A percentile compares a stretch with the other conserved stretches of the same genome.
Evolutionary conservation across 331 rosid species (phyloP).

Genomic region (Acacia concinna): DNA sequence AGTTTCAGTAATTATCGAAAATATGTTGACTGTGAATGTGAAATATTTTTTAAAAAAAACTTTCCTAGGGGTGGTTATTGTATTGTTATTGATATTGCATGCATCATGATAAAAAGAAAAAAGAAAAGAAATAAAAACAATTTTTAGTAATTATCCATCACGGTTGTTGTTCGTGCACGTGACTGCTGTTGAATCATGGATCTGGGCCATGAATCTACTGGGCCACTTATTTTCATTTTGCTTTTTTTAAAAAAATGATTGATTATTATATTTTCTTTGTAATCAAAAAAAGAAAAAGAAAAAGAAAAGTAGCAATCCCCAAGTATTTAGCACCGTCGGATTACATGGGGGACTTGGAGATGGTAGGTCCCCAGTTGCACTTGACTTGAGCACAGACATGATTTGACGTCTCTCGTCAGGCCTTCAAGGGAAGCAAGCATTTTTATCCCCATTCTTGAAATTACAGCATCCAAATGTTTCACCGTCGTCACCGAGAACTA

Average conservation of each 20-base stretch:
- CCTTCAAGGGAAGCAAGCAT: background rate
- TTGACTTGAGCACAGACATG: background rate
- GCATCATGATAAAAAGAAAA: background rate
- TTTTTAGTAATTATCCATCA: slow-evolving; percentile 25
- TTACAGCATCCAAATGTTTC: slow-evolving; percentile 8
- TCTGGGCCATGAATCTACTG: slow-evolving; percentile 56
- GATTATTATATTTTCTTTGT: background rate
- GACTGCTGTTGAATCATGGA: slow-evolving; percentile 67
- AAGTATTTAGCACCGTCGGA: slow-evolving; percentile 21
- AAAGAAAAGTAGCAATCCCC: slow-evolving; percentile 6
- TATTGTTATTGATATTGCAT: background rate
- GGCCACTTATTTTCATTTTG: slow-evolving; percentile 26
- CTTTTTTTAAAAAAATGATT: background rate
- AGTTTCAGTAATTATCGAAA: slow-evolving; percentile 22
- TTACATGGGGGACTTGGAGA: background rate
- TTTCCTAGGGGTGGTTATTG: background rate
- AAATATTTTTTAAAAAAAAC: background rate
- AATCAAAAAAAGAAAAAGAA: no score
- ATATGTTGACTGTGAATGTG: background rate
- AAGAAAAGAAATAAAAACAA: background rate
- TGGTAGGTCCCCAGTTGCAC: slow-evolving; percentile 12
- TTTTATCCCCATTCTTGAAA: background rate
- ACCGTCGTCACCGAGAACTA: background rate
- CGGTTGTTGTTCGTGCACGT: slow-evolving; percentile 75
- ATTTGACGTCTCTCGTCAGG: slow-evolving; percentile 45